Base-by-base conservation (phyloP, 495 filamentous ascomycete species). In the Podospora australis region DNA sequence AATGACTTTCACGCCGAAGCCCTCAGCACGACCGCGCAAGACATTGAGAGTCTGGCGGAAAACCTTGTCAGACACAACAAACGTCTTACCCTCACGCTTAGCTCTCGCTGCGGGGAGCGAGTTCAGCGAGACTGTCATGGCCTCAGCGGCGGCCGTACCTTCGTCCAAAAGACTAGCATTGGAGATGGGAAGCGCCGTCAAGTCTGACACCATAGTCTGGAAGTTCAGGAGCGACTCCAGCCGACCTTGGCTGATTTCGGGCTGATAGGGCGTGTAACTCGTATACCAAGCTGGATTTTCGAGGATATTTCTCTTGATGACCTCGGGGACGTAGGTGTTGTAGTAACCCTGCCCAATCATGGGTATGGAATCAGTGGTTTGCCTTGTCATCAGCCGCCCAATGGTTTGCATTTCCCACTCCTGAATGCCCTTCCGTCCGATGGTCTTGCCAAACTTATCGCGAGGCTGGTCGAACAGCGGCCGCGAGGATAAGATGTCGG, bases 261-360 rank as follows among this genome's bases (percentile, higher is more conserved):
- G 90, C 65, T 98, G 92, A 66, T 98, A 98, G 21, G 92, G 92
- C 0, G 92, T 97, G 63, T 98, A 98, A 64, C 90, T 96, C 32
- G 92, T 98, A 68, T 98, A 98, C 92, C 92, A 98, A 13, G 83
- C 94, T 1, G 92, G 92, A 58, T 82, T 88, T 74, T 98, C 91
- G 24, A 98, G 72, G 7, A 97, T 77, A 64, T 98, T 98, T 57
- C 92, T 78, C 69, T 94, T 87, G 62, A 98, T 96, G 25, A 97
- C 92, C 44, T 88, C 84, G 14, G 92, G 92, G 1, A 88, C 84
- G 55, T 81, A 78, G 30, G 92, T 91, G 11, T 81, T 86, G 47
- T 88, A 84, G 74, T 97, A 98, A 34, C 92, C 92, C 39, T 77
- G 81, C 3, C 92, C 92, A 55, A 96, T 88, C 52, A 91, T 89